Evolutionary conservation across 2,329 filamentous ascomycete species (phyloP), one percentile per base, ranked within the genome.

Genomic region (Zopfia rhizophila): DNA sequence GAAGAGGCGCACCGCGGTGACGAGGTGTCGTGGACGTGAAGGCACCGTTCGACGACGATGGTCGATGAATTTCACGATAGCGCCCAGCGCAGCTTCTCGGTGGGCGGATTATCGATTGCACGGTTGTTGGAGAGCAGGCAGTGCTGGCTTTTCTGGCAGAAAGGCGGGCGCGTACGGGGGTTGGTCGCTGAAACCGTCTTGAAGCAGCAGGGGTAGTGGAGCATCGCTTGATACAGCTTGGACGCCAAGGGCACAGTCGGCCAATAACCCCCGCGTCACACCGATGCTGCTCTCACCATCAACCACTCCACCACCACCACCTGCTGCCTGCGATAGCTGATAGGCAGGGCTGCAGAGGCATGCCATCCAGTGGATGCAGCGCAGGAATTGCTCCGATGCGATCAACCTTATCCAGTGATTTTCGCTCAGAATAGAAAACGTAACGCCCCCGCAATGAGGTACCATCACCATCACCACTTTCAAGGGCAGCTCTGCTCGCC

Each of bases 131-230:
- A 27, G 31, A 32, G n/a, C 37, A 38, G 51, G 28, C 32, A 38
- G 25, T 24, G 13, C 30, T 35, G 42, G 48, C 41, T 48, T 52
- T 57, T 66, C 58, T 58, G 52, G 54, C 53, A 52, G 45, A 38
- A 53, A 48, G 39, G 50, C 57, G 59, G 53, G 54, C 58, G 60
- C 58, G 54, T 55, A 58, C 55, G 45, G 48, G 42, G 23, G 10
- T n/a, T 13, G 2, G 16, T 18, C 32, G 30, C 38, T 47, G 52
- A 52, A 52, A 52, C 45, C 16, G 5, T 40, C 41, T 18, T 55
- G 49, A 42, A 12, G 39, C 39, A 18, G 17, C 7, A 11, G 12
- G 16, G 38, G 16, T 7, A 13, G 21, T 32, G 14, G 27, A n/a
- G 18, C 17, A 39, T 23, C 13, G 38, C 38, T 29, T 30, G 23